phyloP scores from a whole-genome alignment of 2,329 filamentous ascomycete species.

The Penicillium sp. region DNA sequence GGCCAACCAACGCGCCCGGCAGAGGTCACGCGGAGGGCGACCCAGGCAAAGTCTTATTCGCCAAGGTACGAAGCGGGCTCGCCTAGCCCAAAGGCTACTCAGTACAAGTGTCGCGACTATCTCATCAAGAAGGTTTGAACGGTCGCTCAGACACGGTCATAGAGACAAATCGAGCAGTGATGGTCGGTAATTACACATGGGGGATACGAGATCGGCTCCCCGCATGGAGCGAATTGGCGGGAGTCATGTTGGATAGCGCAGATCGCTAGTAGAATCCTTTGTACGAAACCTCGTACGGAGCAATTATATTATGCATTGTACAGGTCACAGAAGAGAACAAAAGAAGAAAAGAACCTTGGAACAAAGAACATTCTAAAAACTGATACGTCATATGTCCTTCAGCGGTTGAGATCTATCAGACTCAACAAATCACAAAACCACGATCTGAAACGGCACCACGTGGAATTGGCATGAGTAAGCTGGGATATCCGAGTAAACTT shows the following conservation, averaged over 20 bases:
- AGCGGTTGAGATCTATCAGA: constrained; percentile 5
- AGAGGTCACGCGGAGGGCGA: constrained; percentile 10
- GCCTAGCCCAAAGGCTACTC: background rate
- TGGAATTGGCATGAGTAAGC: background rate
- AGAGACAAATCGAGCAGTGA: constrained; percentile 6
- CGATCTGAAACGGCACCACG: constrained; percentile 7
- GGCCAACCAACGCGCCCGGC: background rate
- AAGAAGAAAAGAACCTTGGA: background rate
- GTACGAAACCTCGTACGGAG: no score
- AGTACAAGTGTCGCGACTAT: background rate
- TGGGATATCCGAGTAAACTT: background rate
- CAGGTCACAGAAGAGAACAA: background rate
- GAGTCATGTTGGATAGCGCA: constrained; percentile 6
- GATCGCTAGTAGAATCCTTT: background rate
- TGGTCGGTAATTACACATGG: background rate
- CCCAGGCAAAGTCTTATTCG: constrained; percentile 13
- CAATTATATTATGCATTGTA: background rate
- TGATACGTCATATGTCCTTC: background rate
- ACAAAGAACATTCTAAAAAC: constrained; percentile 4
- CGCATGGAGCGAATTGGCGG: background rate
- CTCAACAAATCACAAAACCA: background rate
- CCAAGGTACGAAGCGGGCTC: constrained; percentile 4
- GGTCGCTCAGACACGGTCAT: background rate
- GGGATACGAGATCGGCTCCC: constrained; percentile 2
- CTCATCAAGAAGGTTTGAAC: background rate